Percentiles rank a stretch among this genome's conserved stretches.
phyloP scores from a whole-genome alignment of 176 grass and related monocot genomes.

The Hordeum marinum region DNA sequence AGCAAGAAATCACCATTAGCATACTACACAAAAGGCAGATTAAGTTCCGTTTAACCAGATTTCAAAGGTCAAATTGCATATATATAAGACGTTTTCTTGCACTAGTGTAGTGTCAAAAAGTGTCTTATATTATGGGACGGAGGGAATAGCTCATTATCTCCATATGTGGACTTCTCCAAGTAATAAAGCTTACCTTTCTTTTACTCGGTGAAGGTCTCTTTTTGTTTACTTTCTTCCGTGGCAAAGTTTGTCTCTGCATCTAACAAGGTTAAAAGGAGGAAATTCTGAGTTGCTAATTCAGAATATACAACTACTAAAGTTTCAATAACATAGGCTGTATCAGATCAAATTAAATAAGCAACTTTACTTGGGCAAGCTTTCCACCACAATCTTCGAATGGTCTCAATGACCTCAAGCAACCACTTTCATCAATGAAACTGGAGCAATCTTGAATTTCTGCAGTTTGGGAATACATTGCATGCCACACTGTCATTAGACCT shows the following conservation, averaged over 20 bases:
- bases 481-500: slow-evolving; percentile 98
- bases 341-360: slow-evolving; percentile 17
- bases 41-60: neutral
- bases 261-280: neutral
- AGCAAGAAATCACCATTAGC: neutral
- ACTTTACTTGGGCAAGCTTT: slow-evolving; percentile 43
- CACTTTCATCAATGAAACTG: slow-evolving; percentile 58
- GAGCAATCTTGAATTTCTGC: slow-evolving; percentile 36
- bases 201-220: slow-evolving; percentile 38
- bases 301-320: slow-evolving; percentile 1
- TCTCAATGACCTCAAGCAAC: slow-evolving; percentile 55
- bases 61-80: too few species aligned
- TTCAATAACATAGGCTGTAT: neutral
- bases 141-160: neutral
- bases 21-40: neutral
- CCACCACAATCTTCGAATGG: slow-evolving; percentile 30
- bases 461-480: slow-evolving; percentile 56
- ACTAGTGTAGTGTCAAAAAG: too few species aligned
- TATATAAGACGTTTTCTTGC: too few species aligned
- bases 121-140: too few species aligned
- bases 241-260: slow-evolving; percentile 45
- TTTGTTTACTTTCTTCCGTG: slow-evolving; percentile 54
- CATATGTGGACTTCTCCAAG: neutral
- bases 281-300: slow-evolving; percentile 10
- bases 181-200: slow-evolving; percentile 57